phyloP scores from a whole-genome alignment of 371 early-diverging fungal genomes.

The Rhizopus sp. region DNA sequence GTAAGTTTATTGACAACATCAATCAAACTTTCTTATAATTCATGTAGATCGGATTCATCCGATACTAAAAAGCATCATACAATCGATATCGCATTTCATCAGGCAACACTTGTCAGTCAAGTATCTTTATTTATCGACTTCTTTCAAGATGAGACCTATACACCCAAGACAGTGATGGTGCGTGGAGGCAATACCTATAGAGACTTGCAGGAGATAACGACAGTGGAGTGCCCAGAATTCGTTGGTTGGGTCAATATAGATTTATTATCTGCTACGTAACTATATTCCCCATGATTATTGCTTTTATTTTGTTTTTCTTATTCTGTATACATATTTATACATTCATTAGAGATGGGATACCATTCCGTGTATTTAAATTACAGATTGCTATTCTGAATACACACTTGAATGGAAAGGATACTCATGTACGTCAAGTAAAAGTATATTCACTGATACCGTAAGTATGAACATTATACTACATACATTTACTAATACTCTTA shows the following conservation, averaged over 20 bases:
- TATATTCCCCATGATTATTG: neutral
- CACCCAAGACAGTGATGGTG: conserved; percentile 76
- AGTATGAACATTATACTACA: too few species aligned
- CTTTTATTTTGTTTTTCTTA: too few species aligned
- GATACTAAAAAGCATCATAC: conserved; percentile 47
- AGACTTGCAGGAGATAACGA: conserved; percentile 55
- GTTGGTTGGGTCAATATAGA: conserved; percentile 74
- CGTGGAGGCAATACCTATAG: conserved; percentile 75
- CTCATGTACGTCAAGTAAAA: conserved; percentile 83
- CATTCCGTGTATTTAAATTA: conserved; percentile 63
- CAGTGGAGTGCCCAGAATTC: conserved; percentile 64
- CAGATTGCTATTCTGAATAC: conserved; percentile 84
- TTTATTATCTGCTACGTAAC: conserved; percentile 30
- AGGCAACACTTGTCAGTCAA: conserved; percentile 47
- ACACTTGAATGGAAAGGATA: conserved; percentile 91
- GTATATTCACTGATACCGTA: conserved; percentile 62
- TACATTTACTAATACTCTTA: neutral
- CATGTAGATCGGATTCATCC: conserved; percentile 55
- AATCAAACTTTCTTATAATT: neutral
- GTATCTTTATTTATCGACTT: conserved; percentile 78
- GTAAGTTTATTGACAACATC: conserved; percentile 33
- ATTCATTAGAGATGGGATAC: conserved; percentile 32
- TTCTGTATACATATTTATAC: neutral
- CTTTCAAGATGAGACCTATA: conserved; percentile 91
- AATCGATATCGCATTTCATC: conserved; percentile 35